Conservation (phyloP, 306 rosid genomes). For the Elaeagnus macrophylla region DNA sequence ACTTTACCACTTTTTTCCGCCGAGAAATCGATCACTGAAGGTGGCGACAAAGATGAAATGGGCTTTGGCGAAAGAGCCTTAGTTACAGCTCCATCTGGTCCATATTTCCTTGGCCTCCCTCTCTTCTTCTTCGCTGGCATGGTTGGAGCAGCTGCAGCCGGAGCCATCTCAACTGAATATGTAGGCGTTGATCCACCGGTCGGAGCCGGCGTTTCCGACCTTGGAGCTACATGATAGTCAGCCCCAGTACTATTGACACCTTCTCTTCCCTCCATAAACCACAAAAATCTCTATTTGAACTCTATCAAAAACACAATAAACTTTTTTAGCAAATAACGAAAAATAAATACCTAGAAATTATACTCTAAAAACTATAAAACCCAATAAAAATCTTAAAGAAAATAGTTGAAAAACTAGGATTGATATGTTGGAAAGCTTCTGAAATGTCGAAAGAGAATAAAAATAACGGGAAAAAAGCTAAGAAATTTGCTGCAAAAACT, state of each 20-base stretch:
- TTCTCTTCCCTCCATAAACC: conserved; percentile 81
- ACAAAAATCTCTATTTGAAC: conserved; percentile 27
- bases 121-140: conserved; percentile 77
- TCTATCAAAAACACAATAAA: conserved; percentile 29
- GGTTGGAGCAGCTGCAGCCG: conserved; percentile 8
- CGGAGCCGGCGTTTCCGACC: conserved; percentile 48
- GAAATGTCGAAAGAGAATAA: conserved; percentile 25
- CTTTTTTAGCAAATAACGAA: conserved; percentile 9
- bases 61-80: conserved; percentile 87
- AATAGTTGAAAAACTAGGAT: neutral
- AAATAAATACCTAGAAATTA: conserved; percentile 12
- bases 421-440: neutral
- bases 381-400: no score
- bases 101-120: conserved; percentile 92
- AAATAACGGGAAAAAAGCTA: conserved; percentile 1
- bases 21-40: conserved; percentile 93
- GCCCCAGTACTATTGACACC: conserved; percentile 62
- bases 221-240: conserved; percentile 83
- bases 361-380: neutral
- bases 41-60: conserved; percentile 79
- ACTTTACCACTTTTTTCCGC: conserved; percentile 73
- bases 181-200: conserved; percentile 39
- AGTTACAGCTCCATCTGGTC: conserved; percentile 69
- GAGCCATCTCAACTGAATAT: conserved; percentile 17
- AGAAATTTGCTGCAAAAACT: conserved; percentile 18